Evolutionary conservation across 2,329 filamentous ascomycete genomes (phyloP).

Genomic region (Fusarium vanettenii): DNA sequence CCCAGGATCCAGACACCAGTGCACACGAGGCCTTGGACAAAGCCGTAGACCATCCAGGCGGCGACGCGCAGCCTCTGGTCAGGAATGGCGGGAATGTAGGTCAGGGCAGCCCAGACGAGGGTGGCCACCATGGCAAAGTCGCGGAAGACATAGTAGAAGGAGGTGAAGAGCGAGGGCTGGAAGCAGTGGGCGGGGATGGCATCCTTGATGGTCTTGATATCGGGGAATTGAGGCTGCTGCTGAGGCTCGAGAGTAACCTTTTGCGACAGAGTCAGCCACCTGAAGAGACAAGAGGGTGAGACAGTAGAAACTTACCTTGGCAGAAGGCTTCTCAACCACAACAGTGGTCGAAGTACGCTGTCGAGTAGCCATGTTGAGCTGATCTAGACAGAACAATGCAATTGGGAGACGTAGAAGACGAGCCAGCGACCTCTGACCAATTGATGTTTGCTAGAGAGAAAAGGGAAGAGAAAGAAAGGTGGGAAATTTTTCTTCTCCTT

Average conservation of each 20-base stretch:
- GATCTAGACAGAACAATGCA: neutral
- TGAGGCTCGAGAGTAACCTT: slow-evolving; percentile 35
- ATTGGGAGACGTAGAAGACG: neutral
- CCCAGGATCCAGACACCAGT: slow-evolving; percentile 78
- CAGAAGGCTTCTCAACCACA: slow-evolving; percentile 22
- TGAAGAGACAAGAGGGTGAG: neutral
- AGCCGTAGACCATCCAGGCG: slow-evolving; percentile 70
- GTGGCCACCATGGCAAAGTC: slow-evolving; percentile 62
- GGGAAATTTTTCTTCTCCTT: neutral
- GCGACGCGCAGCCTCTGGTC: slow-evolving; percentile 55
- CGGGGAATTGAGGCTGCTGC: slow-evolving; percentile 36
- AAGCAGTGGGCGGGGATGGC: slow-evolving; percentile 73
- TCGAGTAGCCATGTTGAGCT: slow-evolving; percentile 38
- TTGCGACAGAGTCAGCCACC: neutral
- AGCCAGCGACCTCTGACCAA: neutral
- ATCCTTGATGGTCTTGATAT: slow-evolving; percentile 47
- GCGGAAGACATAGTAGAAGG: slow-evolving; percentile 66
- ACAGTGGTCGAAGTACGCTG: slow-evolving; percentile 42
- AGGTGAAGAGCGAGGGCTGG: slow-evolving; percentile 62
- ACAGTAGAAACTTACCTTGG: slow-evolving; percentile 21
- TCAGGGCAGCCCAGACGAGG: slow-evolving; percentile 63
- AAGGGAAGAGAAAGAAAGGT: neutral
- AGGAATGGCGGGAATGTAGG: slow-evolving; percentile 64
- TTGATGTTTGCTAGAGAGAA: neutral
- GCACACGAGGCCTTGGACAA: slow-evolving; percentile 72